Evolutionary conservation across 768 basidiomycete genomes (phyloP), one percentile per base, ranked within the genome.

Genomic region (Leccinum obscurum): DNA sequence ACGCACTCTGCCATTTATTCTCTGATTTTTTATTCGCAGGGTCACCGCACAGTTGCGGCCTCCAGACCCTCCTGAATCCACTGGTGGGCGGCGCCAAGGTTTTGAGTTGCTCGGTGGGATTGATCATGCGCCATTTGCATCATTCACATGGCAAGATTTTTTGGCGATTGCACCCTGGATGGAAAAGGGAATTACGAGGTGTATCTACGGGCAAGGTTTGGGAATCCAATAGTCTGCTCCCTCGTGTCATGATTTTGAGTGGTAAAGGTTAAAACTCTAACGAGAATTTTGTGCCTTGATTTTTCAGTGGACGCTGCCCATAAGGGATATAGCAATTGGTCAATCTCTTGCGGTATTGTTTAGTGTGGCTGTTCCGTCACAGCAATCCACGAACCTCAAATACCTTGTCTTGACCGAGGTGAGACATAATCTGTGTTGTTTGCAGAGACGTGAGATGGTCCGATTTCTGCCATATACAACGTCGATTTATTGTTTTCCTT

Each of bases 81-180:
- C 75, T 34, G 75, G 68, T 59, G 70, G 67, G 17, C 72, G 71
- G 14, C 67, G 79, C 11, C 85, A 81, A 65, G 85, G 83, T 52
- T 64, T 78, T 24, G 83, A 82, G 64, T 75, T 84, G 11, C 74
- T 83, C 26, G 68, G 75, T 22, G 82, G 80, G 15, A 68, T 78
- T 4, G 79, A 83, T 53, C 76, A 84, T 46, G 77, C 77, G 17
- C 88, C 86, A 53, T 92, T 86, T 69, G 84, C 83, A 7, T 90
- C 89, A 11, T 85, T 93, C 60, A 81, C 80, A 0, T 88, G 85
- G 85, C 75, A 76, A 20, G 92, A 93, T 70, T 74, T 93, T 41
- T 79, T 80, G 69, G 80, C 84, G 34, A 83, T 92, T 59, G 88
- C 91, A 41, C 92, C 90, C 3, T 93, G 92, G 92, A 82, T 93